These are phyloP conservation scores for Spathaspora hagerdaliae DNA, from an alignment of 805 yeast species.

Conservation along the genomic window DNA sequence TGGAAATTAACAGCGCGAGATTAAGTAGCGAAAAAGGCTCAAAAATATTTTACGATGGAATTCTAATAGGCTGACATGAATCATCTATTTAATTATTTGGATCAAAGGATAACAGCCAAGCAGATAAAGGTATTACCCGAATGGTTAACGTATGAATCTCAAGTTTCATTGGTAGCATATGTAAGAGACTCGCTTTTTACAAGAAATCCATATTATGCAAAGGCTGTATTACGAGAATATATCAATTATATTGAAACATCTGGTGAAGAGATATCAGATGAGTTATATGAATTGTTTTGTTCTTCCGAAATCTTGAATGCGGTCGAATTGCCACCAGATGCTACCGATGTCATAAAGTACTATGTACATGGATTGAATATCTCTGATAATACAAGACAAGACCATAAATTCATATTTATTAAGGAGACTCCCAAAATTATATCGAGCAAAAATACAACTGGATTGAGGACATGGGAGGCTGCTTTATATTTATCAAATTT, in stretches of 20 bases:
- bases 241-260: slow-evolving; percentile 29
- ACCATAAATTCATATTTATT: slow-evolving; percentile 24
- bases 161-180: slow-evolving; percentile 1
- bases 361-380: slow-evolving; percentile 18
- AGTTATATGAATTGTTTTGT: slow-evolving; percentile 39
- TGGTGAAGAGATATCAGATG: slow-evolving; percentile 33
- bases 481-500: slow-evolving; percentile 62
- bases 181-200: not conserved
- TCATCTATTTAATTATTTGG: slow-evolving; percentile 2
- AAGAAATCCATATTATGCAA: slow-evolving; percentile 51
- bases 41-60: no score
- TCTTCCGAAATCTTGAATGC: slow-evolving; percentile 27
- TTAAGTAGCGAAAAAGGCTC: no score
- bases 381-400: slow-evolving; percentile 10
- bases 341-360: slow-evolving; percentile 35
- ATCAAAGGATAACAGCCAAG: slow-evolving; percentile 6
- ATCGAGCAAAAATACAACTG: slow-evolving; percentile 81
- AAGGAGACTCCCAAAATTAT: slow-evolving; percentile 62
- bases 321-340: slow-evolving; percentile 31
- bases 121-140: not conserved
- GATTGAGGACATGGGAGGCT: slow-evolving; percentile 93
- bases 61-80: not conserved
- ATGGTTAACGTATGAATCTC: slow-evolving; percentile 4
- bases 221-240: slow-evolving; percentile 40
- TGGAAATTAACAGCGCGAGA: no score